Evolutionary conservation across 805 yeast species (phyloP).

Genomic region (Kuraishia capsulata): DNA sequence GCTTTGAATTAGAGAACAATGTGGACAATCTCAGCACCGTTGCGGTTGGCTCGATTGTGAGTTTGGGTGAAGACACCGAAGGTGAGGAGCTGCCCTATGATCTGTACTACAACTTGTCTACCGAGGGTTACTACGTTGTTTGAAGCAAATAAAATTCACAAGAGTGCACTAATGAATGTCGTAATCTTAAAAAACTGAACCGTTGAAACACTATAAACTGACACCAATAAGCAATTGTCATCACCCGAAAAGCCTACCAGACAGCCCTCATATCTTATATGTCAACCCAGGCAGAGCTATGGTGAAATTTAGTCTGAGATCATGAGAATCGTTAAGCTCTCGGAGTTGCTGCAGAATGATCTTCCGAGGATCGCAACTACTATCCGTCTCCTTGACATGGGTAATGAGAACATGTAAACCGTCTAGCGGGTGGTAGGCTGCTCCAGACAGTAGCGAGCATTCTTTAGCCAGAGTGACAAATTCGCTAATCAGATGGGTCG

Average conservation of each 20-base stretch:
- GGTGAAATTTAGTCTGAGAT: constrained; percentile 37
- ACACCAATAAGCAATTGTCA: not conserved
- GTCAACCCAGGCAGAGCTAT: constrained; percentile 50
- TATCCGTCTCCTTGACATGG: constrained; percentile 39
- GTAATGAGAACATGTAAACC: constrained; percentile 40
- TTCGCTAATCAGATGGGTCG: constrained; percentile 52
- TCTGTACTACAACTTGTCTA: constrained; percentile 43
- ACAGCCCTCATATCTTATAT: constrained; percentile 14
- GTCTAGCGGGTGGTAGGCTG: constrained; percentile 13
- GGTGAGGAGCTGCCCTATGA: constrained; percentile 58
- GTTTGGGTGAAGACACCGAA: constrained; percentile 30
- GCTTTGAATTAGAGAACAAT: constrained; percentile 42
- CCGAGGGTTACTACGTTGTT: constrained; percentile 51
- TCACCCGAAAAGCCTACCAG: not conserved
- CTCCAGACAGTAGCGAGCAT: constrained; percentile 10
- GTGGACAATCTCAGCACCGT: constrained; percentile 57
- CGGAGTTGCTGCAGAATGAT: constrained; percentile 41
- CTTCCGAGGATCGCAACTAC: constrained; percentile 45
- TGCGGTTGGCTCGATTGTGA: constrained; percentile 49
- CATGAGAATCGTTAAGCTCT: constrained; percentile 21
- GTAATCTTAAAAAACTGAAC: not conserved
- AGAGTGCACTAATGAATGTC: not conserved
- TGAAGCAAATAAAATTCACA: constrained; percentile 15
- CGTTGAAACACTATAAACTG: not conserved
- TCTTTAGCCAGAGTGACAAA: constrained; percentile 22